A percentile compares a stretch with the other conserved stretches of the same genome.
Evolutionary conservation across 805 yeast species (phyloP).

Genomic region (Cyberlindnera maritima): DNA sequence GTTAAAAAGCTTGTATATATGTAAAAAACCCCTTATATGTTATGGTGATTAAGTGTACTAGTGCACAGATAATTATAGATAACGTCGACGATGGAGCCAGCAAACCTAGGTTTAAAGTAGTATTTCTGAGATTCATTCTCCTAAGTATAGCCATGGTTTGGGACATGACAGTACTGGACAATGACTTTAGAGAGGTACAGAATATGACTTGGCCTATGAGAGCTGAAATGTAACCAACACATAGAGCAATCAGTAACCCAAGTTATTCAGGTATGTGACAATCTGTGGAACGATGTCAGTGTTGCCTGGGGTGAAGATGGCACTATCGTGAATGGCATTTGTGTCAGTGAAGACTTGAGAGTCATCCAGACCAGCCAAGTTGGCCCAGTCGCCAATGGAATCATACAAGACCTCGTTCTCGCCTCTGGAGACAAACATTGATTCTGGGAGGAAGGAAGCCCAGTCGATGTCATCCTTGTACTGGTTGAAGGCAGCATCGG

Average conservation of each 20-base stretch:
- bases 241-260: background rate
- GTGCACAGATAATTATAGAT: too few relatives aligned
- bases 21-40: too few relatives aligned
- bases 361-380: slow-evolving; percentile 1
- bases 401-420: slow-evolving; percentile 15
- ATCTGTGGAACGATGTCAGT: slow-evolving; percentile 2
- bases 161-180: too few relatives aligned
- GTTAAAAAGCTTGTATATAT: too few relatives aligned
- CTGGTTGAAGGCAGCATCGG: slow-evolving; percentile 1
- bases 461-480: slow-evolving; percentile 12
- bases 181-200: too few relatives aligned
- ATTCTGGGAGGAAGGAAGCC: slow-evolving; percentile 7
- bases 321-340: slow-evolving; percentile 10
- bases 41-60: too few relatives aligned
- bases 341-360: slow-evolving; percentile 6
- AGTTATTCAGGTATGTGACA: slow-evolving; percentile 2
- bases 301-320: slow-evolving; percentile 6
- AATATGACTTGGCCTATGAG: too few relatives aligned
- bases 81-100: too few relatives aligned
- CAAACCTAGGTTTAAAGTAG: too few relatives aligned
- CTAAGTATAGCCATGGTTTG: too few relatives aligned
- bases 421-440: slow-evolving; percentile 9
- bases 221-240: too few relatives aligned
- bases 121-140: too few relatives aligned
- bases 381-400: slow-evolving; percentile 1